Percentiles rank a stretch among this genome's conserved stretches.
These are phyloP conservation scores for Pseudotsuga menziesii DNA, from an alignment of 75 land plant species.

Conservation along the genomic window DNA sequence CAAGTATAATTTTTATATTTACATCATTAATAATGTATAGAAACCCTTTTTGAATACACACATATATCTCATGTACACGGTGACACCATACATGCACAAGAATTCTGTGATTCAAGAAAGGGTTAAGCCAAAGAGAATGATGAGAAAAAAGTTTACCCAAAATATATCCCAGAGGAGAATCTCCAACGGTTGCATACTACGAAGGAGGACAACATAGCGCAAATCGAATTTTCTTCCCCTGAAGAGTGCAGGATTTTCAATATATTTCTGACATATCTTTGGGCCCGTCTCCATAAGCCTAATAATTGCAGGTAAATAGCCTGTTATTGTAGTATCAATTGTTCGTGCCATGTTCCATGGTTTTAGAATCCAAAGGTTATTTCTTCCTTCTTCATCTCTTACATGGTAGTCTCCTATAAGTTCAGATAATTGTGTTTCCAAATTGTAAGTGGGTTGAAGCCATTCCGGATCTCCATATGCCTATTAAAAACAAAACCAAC, in stretches of 20 bases:
- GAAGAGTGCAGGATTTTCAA: slow-evolving; percentile 85
- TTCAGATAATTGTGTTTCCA: slow-evolving; percentile 72
- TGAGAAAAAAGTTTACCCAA: slow-evolving; percentile 64
- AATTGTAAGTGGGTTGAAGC: slow-evolving; percentile 92
- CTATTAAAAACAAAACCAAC: slow-evolving; percentile 28
- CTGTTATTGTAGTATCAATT: slow-evolving; percentile 90
- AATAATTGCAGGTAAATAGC: slow-evolving; percentile 70
- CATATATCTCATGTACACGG: too few relatives aligned
- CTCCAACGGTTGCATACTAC: slow-evolving; percentile 87
- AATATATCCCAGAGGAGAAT: slow-evolving; percentile 81
- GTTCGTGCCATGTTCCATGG: slow-evolving; percentile 99
- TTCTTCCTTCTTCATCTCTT: slow-evolving; percentile 53
- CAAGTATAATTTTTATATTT: too few relatives aligned
- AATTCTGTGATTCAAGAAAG: background rate
- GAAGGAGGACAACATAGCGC: slow-evolving; percentile 84
- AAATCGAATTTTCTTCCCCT: slow-evolving; percentile 89
- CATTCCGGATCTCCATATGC: slow-evolving; percentile 80
- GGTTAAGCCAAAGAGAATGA: background rate
- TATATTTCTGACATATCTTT: slow-evolving; percentile 96
- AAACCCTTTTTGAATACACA: background rate
- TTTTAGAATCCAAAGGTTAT: slow-evolving; percentile 94
- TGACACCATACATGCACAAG: background rate
- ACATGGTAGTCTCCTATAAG: slow-evolving; percentile 83
- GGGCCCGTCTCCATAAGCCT: slow-evolving; percentile 96
- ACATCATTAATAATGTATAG: too few relatives aligned